Percentiles rank a stretch among this genome's conserved stretches.
Conservation (phyloP, 768 basidiomycete genomes). For the Hysterangium stoloniferum region DNA sequence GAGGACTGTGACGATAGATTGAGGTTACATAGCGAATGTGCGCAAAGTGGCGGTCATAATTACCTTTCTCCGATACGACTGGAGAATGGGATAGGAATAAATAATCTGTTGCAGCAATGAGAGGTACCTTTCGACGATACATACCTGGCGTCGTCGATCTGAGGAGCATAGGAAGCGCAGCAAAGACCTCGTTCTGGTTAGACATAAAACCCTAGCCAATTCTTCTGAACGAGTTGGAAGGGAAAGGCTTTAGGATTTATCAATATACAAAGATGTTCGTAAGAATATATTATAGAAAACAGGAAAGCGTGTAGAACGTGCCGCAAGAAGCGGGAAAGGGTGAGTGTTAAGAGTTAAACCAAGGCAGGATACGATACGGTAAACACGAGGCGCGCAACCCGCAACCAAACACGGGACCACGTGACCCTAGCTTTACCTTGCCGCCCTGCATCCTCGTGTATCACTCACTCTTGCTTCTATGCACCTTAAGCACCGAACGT, state of each 20-base stretch:
- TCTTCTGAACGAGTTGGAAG: constrained; percentile 1
- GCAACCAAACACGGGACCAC: constrained; percentile 9
- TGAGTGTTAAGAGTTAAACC: not conserved
- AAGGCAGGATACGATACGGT: constrained; percentile 10
- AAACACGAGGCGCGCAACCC: constrained; percentile 12
- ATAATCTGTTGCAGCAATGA: not conserved
- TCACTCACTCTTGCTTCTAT: not conserved
- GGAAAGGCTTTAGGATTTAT: not conserved
- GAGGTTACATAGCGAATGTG: not conserved
- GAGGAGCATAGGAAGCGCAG: constrained; percentile 9
- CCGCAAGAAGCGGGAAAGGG: constrained; percentile 11
- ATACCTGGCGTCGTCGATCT: constrained; percentile 10
- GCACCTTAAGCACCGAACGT: no score
- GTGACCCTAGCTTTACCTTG: not conserved
- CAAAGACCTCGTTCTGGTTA: constrained; percentile 3
- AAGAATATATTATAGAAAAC: constrained; percentile 9
- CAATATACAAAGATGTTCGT: constrained; percentile 2
- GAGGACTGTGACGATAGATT: constrained; percentile 1
- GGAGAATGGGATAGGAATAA: not conserved
- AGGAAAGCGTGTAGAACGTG: constrained; percentile 10
- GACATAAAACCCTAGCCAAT: constrained; percentile 1
- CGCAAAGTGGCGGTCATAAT: not conserved
- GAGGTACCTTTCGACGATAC: not conserved
- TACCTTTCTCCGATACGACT: constrained; percentile 13
- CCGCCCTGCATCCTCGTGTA: constrained; percentile 7